Evolutionary conservation across 2,329 filamentous ascomycete species (phyloP).

Genomic region (Alternaria triticina): DNA sequence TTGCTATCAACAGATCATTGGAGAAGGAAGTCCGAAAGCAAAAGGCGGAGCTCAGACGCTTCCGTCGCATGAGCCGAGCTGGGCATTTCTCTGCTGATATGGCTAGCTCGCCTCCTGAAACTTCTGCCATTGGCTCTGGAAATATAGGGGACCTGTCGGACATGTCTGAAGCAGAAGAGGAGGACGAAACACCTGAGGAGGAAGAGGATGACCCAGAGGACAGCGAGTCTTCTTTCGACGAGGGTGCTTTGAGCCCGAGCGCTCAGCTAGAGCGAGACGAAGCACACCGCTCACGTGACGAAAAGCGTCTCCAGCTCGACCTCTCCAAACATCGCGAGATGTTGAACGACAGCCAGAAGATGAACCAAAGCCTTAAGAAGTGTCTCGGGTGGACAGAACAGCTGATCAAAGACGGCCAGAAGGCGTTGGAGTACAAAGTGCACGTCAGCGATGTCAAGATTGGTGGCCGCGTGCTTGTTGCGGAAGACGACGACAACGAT

Average conservation of each 20-base stretch:
- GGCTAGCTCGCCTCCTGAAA: constrained; percentile 56
- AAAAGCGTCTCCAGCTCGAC: constrained; percentile 83
- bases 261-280: constrained; percentile 53
- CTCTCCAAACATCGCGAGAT: constrained; percentile 88
- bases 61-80: constrained; percentile 81
- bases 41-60: constrained; percentile 84
- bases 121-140: constrained; percentile 36
- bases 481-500: constrained; percentile 69
- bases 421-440: constrained; percentile 84
- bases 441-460: constrained; percentile 79
- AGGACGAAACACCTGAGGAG: constrained; percentile 37
- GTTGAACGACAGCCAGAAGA: constrained; percentile 87
- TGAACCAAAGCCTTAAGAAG: constrained; percentile 90
- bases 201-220: constrained; percentile 55
- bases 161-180: constrained; percentile 45
- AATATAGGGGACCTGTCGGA: constrained; percentile 48
- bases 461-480: constrained; percentile 77
- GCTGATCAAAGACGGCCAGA: constrained; percentile 85
- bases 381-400: constrained; percentile 91
- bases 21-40: constrained; percentile 93
- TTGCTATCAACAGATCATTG: constrained; percentile 92
- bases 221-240: constrained; percentile 60
- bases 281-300: constrained; percentile 72
- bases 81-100: constrained; percentile 72
- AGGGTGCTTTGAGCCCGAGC: constrained; percentile 51